A percentile compares a stretch with the other conserved stretches of the same genome.
These are phyloP conservation scores for Eucalyptus shirleyi DNA, from an alignment of 345 rosid genomes.

Conservation along the genomic window DNA sequence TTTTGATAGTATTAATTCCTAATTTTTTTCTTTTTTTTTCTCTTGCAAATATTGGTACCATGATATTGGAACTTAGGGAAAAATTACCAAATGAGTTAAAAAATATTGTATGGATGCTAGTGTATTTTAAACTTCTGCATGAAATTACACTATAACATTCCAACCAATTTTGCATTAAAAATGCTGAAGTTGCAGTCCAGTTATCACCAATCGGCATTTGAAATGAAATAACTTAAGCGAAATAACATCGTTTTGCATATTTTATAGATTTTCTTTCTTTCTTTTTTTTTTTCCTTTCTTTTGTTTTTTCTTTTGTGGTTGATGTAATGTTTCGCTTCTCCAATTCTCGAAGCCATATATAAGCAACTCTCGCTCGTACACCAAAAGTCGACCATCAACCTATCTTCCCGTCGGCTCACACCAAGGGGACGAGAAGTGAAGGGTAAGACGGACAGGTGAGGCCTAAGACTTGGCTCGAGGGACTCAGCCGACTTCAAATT, in stretches of 20 bases:
- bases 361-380: not conserved
- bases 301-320: fast-evolving
- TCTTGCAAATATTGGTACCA: not conserved
- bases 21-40: not conserved
- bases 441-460: not conserved
- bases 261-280: not conserved
- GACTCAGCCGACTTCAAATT: not conserved
- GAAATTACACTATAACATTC: not conserved
- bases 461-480: not conserved
- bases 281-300: fast-evolving
- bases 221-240: not conserved
- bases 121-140: fast-evolving
- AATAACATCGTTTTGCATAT: not conserved
- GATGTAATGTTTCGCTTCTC: not conserved
- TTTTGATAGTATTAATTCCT: too few relatives aligned
- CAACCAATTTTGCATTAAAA: not conserved
- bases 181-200: fast-evolving
- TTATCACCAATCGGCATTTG: not conserved
- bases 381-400: not conserved
- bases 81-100: not conserved
- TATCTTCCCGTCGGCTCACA: not conserved
- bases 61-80: not conserved
- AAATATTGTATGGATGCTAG: not conserved
- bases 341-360: not conserved
- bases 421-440: not conserved